These are phyloP conservation scores for Rachicladosporium sp. DNA, from an alignment of 2,329 filamentous ascomycete genomes.

Conservation along the genomic window DNA sequence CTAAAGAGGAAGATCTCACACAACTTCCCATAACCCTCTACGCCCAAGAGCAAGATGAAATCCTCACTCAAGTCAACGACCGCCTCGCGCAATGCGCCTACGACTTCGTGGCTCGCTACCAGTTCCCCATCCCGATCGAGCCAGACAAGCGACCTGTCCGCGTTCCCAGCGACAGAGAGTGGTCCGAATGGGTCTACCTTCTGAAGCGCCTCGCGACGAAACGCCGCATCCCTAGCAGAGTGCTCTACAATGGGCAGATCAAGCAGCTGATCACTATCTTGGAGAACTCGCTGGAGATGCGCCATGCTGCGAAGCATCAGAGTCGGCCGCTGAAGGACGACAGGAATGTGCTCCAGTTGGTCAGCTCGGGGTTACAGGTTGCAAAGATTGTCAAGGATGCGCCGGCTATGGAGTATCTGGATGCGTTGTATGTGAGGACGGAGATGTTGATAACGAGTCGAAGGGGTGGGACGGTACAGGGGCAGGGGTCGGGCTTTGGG, in stretches of 20 bases:
- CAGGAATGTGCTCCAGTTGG: constrained; percentile 74
- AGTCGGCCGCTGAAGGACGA: constrained; percentile 76
- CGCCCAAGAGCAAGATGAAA: constrained; percentile 72
- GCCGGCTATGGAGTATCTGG: constrained; percentile 69
- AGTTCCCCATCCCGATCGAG: constrained; percentile 76
- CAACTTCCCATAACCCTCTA: constrained; percentile 72
- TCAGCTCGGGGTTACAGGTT: constrained; percentile 77
- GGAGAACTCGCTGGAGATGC: constrained; percentile 80
- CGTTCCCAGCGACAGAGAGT: constrained; percentile 65
- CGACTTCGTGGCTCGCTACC: constrained; percentile 83
- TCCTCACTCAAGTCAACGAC: constrained; percentile 71
- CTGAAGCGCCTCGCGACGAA: constrained; percentile 78
- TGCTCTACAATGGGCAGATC: constrained; percentile 77
- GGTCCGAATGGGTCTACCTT: constrained; percentile 86
- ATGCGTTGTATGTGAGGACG: constrained; percentile 69
- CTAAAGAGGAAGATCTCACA: constrained; percentile 68
- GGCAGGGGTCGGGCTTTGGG: no score
- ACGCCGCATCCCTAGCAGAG: constrained; percentile 68
- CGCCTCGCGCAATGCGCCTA: constrained; percentile 74
- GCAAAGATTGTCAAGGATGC: constrained; percentile 79
- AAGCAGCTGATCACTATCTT: constrained; percentile 81
- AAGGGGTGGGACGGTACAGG: constrained; percentile 4
- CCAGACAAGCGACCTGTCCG: constrained; percentile 70
- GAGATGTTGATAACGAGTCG: constrained; percentile 58
- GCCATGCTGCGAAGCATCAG: constrained; percentile 73